Base-by-base conservation (phyloP, 1,284 basidiomycete genomes). In the Thecaphora thlaspeos region DNA sequence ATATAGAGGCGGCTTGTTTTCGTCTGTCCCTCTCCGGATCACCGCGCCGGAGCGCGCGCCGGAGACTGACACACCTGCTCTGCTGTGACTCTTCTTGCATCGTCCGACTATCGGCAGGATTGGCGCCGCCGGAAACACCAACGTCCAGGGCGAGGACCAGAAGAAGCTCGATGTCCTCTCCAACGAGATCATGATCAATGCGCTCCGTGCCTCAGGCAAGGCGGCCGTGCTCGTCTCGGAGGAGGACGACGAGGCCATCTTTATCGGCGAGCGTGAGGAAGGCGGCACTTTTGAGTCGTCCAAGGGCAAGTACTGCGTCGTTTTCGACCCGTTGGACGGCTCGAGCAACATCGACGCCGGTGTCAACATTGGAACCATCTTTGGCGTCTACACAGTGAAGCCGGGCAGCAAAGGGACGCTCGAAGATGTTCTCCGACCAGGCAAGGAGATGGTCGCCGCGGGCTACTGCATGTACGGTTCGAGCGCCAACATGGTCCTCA, bases 321-420 rank as follows among this genome's bases (percentile, higher is more conserved):
- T 98, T 10, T 99, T 99, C 74, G 95, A 99, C 81, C 95, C 95
- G 38, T 85, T 99, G 50, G 95, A 99, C 75, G 95, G 95, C 49
- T 90, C 88, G 73, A 92, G 89, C 81, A 99, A 99, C 82, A 99
- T 99, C 80, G 95, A 99, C 79, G 95, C 95, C 65, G 95, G 94
- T 86, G 95, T 99, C 64, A 99, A 99, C 81, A 95, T 98, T 77
- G 95, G 95, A 41, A 98, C 95, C 55, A 98, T 98, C 82, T 99
- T 99, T 79, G 95, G 95, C 55, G 88, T 99, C 73, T 99, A 98
- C 83, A 86, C 87, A 75, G 82, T 95, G 45, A 54, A 60, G 46
- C 71, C 92, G 24, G 91, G 84, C 51, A 91, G 90, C 36, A 81
- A 82, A 61, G 92, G 91, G 23, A 83, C 85, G 19, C 76, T 97